Evolutionary conservation across 495 filamentous ascomycete species (phyloP).

Genomic region (Podospora pseudopauciseta): DNA sequence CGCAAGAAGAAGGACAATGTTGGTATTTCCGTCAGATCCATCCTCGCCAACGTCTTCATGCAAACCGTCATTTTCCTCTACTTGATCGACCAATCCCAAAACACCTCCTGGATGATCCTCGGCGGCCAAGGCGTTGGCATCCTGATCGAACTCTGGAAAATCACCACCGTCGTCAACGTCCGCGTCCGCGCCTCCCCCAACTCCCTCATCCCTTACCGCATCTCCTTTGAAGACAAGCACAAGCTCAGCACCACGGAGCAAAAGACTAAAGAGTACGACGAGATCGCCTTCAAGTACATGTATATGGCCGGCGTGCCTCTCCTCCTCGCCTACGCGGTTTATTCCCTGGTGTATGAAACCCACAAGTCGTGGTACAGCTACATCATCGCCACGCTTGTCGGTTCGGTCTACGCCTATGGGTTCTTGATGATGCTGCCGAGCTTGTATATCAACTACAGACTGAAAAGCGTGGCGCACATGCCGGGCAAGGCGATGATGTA

Average conservation of each 20-base stretch:
- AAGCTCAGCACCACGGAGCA: conserved; percentile 90
- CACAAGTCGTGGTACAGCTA: conserved; percentile 99
- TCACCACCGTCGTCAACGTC: conserved; percentile 95
- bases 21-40: conserved; percentile 90
- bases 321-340: conserved; percentile 80
- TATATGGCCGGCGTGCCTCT: conserved; percentile 89
- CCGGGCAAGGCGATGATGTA: conserved; percentile 93
- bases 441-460: conserved; percentile 96
- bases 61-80: conserved; percentile 95
- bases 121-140: conserved; percentile 91
- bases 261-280: conserved; percentile 97
- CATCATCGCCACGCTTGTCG: conserved; percentile 83
- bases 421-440: conserved; percentile 99
- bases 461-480: conserved; percentile 98
- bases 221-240: conserved; percentile 95
- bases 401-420: conserved; percentile 94
- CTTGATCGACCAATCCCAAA: conserved; percentile 94
- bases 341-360: conserved; percentile 86
- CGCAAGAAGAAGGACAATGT: conserved; percentile 99
- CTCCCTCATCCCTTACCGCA: conserved; percentile 73
- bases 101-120: conserved; percentile 98
- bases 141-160: conserved; percentile 93
- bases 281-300: conserved; percentile 94
- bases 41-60: conserved; percentile 98
- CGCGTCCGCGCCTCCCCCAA: conserved; percentile 67